Conservation (phyloP, 306 rosid genomes). For the Gillenia trifoliata region DNA sequence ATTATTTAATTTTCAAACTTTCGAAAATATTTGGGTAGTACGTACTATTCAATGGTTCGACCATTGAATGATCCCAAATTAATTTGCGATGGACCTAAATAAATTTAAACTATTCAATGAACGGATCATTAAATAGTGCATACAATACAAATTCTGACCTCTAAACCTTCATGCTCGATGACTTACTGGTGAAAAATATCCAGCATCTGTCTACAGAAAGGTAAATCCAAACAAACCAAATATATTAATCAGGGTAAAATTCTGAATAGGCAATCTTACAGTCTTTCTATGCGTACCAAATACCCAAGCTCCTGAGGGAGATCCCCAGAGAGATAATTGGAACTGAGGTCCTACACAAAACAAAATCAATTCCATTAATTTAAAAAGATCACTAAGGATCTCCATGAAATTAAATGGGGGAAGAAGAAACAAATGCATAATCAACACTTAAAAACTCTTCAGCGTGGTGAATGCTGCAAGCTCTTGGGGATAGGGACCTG, state of each 20-base stretch:
- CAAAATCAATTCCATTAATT: not conserved
- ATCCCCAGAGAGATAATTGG: conserved; percentile 55
- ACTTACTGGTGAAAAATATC: not conserved
- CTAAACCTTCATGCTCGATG: too few species aligned
- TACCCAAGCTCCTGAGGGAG: conserved; percentile 66
- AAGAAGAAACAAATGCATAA: not conserved
- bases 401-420: not conserved
- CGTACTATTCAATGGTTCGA: too few species aligned
- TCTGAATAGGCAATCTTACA: conserved; percentile 38
- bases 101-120: too few species aligned
- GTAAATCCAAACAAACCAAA: not conserved
- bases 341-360: conserved; percentile 42
- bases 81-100: too few species aligned
- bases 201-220: not conserved
- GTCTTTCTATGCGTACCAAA: conserved; percentile 39
- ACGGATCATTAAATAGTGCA: too few species aligned
- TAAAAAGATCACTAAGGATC: not conserved
- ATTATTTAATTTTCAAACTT: too few species aligned
- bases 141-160: too few species aligned
- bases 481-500: conserved; percentile 65
- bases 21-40: too few species aligned
- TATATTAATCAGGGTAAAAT: not conserved
- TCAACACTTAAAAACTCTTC: conserved; percentile 51
- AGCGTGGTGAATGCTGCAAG: conserved; percentile 56
- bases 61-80: too few species aligned